These are phyloP conservation scores for Plasmodium fragile DNA, from an alignment of 169 alveolate genomes.

Conservation along the genomic window DNA sequence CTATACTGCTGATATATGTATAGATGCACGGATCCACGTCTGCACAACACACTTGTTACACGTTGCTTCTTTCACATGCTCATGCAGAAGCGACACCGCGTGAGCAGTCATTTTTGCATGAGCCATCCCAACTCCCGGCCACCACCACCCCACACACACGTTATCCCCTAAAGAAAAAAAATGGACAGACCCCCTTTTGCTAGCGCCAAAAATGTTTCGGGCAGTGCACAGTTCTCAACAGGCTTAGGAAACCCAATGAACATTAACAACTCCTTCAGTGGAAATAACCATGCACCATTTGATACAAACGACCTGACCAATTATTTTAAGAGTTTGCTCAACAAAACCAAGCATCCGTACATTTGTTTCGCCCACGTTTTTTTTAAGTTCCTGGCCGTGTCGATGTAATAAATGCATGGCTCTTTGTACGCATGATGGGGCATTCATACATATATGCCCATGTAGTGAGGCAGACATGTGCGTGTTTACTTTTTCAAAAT, in stretches of 20 bases:
- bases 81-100: not conserved
- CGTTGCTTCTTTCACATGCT: not conserved
- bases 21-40: not conserved
- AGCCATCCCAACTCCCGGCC: not conserved
- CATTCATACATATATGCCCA: not conserved
- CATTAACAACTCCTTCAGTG: conserved; percentile 11
- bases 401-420: conserved; percentile 22
- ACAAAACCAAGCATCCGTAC: conserved; percentile 61
- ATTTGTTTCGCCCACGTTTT: conserved; percentile 53
- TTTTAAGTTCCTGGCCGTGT: conserved; percentile 34
- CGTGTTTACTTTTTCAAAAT: not conserved
- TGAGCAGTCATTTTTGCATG: not conserved
- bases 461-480: not conserved
- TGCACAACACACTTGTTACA: not conserved
- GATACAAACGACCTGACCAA: conserved; percentile 8
- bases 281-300: not conserved
- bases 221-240: not conserved
- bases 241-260: conserved; percentile 1
- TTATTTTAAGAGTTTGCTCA: conserved; percentile 14
- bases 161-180: conserved; percentile 9
- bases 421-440: not conserved
- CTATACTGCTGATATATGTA: not conserved
- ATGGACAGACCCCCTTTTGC: conserved; percentile 21
- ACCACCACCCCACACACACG: not conserved
- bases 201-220: not conserved